Base-by-base conservation (phyloP, 257 asterid genomes). In the Solanum habrochaites region DNA sequence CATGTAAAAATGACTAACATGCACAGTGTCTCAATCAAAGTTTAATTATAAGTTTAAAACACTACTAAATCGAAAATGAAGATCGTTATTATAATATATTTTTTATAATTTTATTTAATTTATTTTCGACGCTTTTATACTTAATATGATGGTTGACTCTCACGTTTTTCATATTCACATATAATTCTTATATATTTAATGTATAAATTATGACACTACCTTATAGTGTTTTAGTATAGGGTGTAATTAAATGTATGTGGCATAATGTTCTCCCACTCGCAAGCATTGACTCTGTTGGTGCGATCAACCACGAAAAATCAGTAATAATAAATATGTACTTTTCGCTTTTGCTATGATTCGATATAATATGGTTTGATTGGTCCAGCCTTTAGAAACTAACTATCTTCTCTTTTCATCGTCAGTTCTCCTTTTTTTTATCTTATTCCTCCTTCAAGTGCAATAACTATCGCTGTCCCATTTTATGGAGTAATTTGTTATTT, bases 401-500 rank as follows among this genome's bases (percentile, higher is more conserved):
- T n/a, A n/a, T n/a, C n/a, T n/a, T n/a, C n/a, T n/a, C n/a, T n/a
- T n/a, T n/a, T n/a, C n/a, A n/a, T n/a, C n/a, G n/a, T n/a, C n/a
- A n/a, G n/a, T n/a, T n/a, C n/a, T n/a, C n/a, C n/a, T n/a, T n/a
- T n/a, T n/a, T n/a, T n/a, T n/a, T n/a, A n/a, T n/a, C n/a, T n/a
- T n/a, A n/a, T n/a, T n/a, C n/a, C n/a, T n/a, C n/a, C n/a, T n/a
- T n/a, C n/a, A n/a, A n/a, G n/a, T n/a, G n/a, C n/a, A n/a, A n/a
- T n/a, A n/a, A 49, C 9, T 39, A 7, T 8, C 9, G 7, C 10
- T 0, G 3, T 39, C 0, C 0, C 9, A 7, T 39, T 39, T 39
- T 39, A 39, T 39, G 2, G 60, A 49, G 60, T 49, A 49, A 49
- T 49, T 49, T 49, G 3, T 21, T 1, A 49, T 49, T 49, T 49